Evolutionary conservation across 106 monocot genomes (phyloP).

Genomic region (Triglochin maritima): DNA sequence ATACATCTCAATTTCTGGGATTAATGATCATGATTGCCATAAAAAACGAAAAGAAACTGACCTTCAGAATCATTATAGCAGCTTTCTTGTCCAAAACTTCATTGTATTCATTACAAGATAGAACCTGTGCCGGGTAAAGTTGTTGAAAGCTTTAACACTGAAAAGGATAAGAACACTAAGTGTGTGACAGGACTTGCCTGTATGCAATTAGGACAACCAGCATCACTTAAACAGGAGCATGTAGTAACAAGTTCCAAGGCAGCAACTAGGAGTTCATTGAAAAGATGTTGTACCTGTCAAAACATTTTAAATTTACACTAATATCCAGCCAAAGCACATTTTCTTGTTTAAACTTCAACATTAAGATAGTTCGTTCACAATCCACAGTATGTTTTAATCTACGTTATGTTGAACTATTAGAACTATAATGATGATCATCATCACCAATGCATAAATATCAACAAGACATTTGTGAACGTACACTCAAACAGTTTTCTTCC

Average conservation of each 20-base stretch:
- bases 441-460: background rate
- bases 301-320: slow-evolving; percentile 1
- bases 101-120: slow-evolving; percentile 76
- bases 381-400: background rate
- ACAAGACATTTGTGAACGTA: background rate
- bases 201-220: slow-evolving; percentile 87
- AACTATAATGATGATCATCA: background rate
- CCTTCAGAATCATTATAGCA: slow-evolving; percentile 61
- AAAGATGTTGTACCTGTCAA: slow-evolving; percentile 47
- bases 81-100: slow-evolving; percentile 78
- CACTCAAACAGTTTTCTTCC: background rate
- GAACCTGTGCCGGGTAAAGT: slow-evolving; percentile 21
- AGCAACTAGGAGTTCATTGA: slow-evolving; percentile 58
- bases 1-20: too few relatives aligned
- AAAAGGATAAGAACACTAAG: background rate
- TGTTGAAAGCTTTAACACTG: background rate
- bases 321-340: background rate
- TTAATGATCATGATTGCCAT: too few relatives aligned
- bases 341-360: background rate
- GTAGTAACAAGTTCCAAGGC: slow-evolving; percentile 49
- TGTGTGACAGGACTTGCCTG: slow-evolving; percentile 27
- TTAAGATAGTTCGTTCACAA: background rate
- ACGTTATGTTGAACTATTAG: background rate
- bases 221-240: slow-evolving; percentile 39
- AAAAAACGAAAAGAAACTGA: background rate